Conservation (phyloP, 345 rosid genomes). For the Pistacia vera region DNA sequence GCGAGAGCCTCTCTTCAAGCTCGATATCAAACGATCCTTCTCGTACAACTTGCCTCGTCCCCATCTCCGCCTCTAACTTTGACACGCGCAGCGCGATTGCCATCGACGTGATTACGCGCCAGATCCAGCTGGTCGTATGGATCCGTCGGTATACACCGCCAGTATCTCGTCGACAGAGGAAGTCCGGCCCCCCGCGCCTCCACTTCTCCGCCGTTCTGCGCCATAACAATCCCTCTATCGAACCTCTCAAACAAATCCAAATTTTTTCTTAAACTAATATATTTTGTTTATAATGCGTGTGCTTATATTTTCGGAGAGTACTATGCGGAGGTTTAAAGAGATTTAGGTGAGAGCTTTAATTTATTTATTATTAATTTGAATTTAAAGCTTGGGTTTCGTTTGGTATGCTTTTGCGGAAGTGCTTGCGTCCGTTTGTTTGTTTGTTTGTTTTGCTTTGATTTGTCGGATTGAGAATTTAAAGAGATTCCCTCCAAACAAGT, state of each 20-base stretch:
- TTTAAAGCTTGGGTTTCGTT: not conserved
- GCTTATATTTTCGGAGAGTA: too few relatives aligned
- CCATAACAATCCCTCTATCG: constrained; percentile 22
- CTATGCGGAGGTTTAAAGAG: too few relatives aligned
- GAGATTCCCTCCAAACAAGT: not conserved
- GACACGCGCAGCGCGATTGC: constrained; percentile 95
- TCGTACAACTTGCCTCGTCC: constrained; percentile 54
- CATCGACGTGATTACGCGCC: constrained; percentile 94
- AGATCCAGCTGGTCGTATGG: constrained; percentile 95
- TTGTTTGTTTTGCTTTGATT: not conserved
- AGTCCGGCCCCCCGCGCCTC: constrained; percentile 49
- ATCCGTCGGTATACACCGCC: constrained; percentile 80
- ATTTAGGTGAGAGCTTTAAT: too few relatives aligned
- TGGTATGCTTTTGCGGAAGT: not conserved
- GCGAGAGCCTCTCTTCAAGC: constrained; percentile 53
- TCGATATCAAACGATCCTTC: constrained; percentile 67
- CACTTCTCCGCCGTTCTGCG: constrained; percentile 27
- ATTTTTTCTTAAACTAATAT: too few relatives aligned
- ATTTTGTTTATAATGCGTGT: too few relatives aligned
- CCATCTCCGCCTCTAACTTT: constrained; percentile 67
- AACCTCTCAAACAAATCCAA: not conserved
- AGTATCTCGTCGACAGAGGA: constrained; percentile 68
- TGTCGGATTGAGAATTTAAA: not conserved
- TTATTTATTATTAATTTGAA: not conserved
- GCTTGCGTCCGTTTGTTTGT: too few relatives aligned